Base-by-base conservation (phyloP, 805 yeast genomes). In the Saccharomycopsis sp. region DNA sequence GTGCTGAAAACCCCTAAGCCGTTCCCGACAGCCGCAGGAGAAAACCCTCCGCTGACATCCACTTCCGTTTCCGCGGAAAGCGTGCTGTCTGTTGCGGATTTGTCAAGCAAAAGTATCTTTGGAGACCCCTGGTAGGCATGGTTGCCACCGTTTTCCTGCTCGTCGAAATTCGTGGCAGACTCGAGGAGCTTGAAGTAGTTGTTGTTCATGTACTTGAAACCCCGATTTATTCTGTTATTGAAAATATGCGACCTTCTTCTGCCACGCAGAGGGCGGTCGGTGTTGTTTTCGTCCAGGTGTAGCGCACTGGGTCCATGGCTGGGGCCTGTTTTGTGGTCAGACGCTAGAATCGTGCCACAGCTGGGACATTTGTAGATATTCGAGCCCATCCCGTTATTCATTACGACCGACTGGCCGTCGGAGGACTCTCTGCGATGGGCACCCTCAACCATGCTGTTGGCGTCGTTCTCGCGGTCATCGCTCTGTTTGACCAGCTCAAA, bases 101-200 rank as follows among this genome's bases (percentile, higher is more conserved):
- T 44, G 16, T 44, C 48, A 44, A 44, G 48, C 16, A 44, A 18
- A 7, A 44, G 21, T 44, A 18, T 18, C 16, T 44, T 29, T 29
- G 37, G 37, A 5, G 37, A 29, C 9, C 12, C 37, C 18, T 5
- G 8, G 18, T n/a, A 8, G 14, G 48, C 54, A 18, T 24, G 18
- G 16, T 40, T 34, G 8, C n/a, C 18, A 37, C 24, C 24, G 24
- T 34, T 44, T 12, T 16, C 7, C 9, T 29, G 54, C 48, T 56
- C 57, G 40, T 50, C 50, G 20, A 24, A 24, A 34, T 56, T 53
- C 2, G 57, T 41, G 3, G 62, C 41, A 2, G 18, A 9, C 3
- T 58, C 60, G 15, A 61, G 24, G 2, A 61, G 51, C 34, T 59
- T 58, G 50, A 61, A 61, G 37, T 61, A 61, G 12, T 61, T 52